Evolutionary conservation across 2,329 filamentous ascomycete genomes (phyloP).

Genomic region (Penicillium janthinellum): DNA sequence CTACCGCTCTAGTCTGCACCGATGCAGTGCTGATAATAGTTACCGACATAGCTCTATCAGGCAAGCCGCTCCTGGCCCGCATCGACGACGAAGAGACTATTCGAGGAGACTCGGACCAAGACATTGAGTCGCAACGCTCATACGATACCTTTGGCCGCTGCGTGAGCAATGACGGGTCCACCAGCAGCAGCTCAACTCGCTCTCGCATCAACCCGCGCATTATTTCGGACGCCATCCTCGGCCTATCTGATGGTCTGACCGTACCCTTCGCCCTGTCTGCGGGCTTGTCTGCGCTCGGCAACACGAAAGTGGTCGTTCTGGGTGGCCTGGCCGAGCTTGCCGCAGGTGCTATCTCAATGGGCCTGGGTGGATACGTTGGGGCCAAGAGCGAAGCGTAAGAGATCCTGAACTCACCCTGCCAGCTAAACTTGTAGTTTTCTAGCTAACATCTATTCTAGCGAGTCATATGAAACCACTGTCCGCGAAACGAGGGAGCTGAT

Average conservation of each 20-base stretch:
- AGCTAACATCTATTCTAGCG: constrained; percentile 28
- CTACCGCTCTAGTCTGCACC: background rate
- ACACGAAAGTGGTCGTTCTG: constrained; percentile 68
- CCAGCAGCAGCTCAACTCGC: constrained; percentile 29
- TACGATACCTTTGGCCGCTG: constrained; percentile 38
- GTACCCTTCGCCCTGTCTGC: constrained; percentile 79
- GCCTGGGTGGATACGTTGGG: constrained; percentile 72
- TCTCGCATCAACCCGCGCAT: constrained; percentile 47
- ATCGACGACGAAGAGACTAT: constrained; percentile 28
- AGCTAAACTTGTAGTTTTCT: background rate
- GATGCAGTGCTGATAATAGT: background rate
- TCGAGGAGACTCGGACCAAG: constrained; percentile 27
- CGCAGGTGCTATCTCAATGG: constrained; percentile 76
- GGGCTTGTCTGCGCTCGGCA: constrained; percentile 63
- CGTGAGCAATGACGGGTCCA: constrained; percentile 27
- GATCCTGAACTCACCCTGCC: no score
- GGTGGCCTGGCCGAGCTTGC: constrained; percentile 76
- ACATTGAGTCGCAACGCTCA: constrained; percentile 39
- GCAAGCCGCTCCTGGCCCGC: constrained; percentile 35
- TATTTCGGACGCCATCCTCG: constrained; percentile 67
- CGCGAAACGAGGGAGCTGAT: constrained; percentile 48
- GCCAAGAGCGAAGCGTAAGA: constrained; percentile 55
- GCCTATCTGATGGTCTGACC: constrained; percentile 75
- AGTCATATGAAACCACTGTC: constrained; percentile 50
- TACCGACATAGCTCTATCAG: constrained; percentile 22